These are phyloP conservation scores for Kwoniella shandongensis DNA, from an alignment of 768 basidiomycete genomes.

Conservation along the genomic window DNA sequence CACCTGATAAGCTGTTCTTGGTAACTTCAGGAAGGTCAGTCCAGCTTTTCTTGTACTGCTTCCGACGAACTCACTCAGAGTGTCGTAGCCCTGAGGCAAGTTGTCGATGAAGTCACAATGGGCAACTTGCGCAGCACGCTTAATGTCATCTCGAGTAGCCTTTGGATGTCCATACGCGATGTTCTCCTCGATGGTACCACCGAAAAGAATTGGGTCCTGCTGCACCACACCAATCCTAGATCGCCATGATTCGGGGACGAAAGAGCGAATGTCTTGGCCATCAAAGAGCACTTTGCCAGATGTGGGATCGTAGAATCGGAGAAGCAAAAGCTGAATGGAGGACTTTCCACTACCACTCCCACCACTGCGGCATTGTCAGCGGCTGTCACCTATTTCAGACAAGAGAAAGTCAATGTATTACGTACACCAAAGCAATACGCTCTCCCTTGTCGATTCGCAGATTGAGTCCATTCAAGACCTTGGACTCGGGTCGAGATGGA, in stretches of 20 bases:
- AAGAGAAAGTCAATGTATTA: constrained; percentile 16
- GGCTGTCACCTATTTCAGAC: background rate
- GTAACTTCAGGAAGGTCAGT: constrained; percentile 60
- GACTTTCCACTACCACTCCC: constrained; percentile 92
- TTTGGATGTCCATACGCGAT: constrained; percentile 79
- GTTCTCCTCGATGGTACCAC: constrained; percentile 88
- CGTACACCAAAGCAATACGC: constrained; percentile 89
- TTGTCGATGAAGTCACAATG: constrained; percentile 94
- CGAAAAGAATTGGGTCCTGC: constrained; percentile 86
- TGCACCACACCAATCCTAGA: constrained; percentile 84
- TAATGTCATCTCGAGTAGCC: constrained; percentile 71
- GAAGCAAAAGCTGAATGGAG: constrained; percentile 79
- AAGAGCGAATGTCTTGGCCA: constrained; percentile 83
- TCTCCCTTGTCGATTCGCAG: constrained; percentile 79
- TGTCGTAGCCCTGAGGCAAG: constrained; percentile 89
- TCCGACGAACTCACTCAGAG: constrained; percentile 75
- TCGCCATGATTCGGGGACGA: constrained; percentile 81
- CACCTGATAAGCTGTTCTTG: constrained; percentile 59
- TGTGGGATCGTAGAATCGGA: constrained; percentile 84
- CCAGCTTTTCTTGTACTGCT: background rate
- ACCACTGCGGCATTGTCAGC: constrained; percentile 59
- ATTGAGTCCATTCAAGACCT: constrained; percentile 76
- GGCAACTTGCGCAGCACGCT: constrained; percentile 79
- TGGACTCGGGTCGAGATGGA: constrained; percentile 74
- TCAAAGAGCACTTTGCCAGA: constrained; percentile 77